Conservation (phyloP, 164 flowering plant genomes). For the Umbilicus rupestris region DNA sequence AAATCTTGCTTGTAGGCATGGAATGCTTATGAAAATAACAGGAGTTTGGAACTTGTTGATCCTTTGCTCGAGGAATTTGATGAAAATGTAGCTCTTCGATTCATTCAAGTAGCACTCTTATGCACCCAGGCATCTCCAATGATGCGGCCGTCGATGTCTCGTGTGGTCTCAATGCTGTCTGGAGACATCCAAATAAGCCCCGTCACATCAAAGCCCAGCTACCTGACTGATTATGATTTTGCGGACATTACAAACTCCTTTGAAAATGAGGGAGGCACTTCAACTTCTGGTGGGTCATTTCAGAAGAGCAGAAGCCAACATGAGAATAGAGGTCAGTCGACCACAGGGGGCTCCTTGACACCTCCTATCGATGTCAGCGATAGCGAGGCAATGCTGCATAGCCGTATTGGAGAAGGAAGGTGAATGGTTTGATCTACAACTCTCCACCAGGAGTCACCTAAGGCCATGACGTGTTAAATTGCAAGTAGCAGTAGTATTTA, state of each 20-base stretch:
- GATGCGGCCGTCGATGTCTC: slow-evolving; percentile 52
- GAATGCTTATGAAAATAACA: slow-evolving; percentile 30
- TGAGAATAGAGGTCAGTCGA: background rate
- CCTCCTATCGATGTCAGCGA: background rate
- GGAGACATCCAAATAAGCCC: slow-evolving; percentile 44
- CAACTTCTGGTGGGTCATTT: too few species aligned
- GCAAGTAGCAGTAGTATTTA: too few species aligned
- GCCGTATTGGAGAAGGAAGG: slow-evolving; percentile 2
- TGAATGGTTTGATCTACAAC: too few species aligned
- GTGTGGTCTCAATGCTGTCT: slow-evolving; percentile 45
- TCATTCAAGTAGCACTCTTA: slow-evolving; percentile 38
- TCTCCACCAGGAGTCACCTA: too few species aligned
- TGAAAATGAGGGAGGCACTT: slow-evolving; percentile 6
- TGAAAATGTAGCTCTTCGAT: slow-evolving; percentile 27
- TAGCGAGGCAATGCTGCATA: too few species aligned
- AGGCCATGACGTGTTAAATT: too few species aligned
- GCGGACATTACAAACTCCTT: slow-evolving; percentile 17
- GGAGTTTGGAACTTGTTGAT: slow-evolving; percentile 35
- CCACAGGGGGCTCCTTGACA: too few species aligned
- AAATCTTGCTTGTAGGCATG: slow-evolving; percentile 29
- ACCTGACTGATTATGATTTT: slow-evolving; percentile 37
- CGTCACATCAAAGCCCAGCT: slow-evolving; percentile 37
- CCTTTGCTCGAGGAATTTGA: slow-evolving; percentile 20
- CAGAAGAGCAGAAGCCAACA: too few species aligned
- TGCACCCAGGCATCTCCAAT: slow-evolving; percentile 59